These are phyloP conservation scores for Pulveroboletus sp. DNA, from an alignment of 768 basidiomycete genomes.

Conservation along the genomic window DNA sequence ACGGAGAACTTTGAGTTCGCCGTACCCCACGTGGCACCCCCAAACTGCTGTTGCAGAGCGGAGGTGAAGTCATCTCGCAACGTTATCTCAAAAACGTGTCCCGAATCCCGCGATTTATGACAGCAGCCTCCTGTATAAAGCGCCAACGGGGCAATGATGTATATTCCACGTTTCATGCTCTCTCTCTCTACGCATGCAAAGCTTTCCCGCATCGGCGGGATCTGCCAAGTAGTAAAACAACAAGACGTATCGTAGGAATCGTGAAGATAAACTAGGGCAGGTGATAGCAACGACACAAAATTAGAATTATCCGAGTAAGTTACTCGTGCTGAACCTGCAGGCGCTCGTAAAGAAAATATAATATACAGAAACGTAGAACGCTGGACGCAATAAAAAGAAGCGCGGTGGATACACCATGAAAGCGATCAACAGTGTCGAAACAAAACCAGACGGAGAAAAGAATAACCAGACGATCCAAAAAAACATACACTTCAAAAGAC, in stretches of 20 bases:
- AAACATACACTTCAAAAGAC: conserved; percentile 24
- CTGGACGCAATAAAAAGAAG: conserved; percentile 5
- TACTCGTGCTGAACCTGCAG: conserved; percentile 31
- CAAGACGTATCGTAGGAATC: conserved; percentile 16
- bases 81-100: conserved; percentile 2
- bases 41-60: neutral
- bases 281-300: conserved; percentile 16
- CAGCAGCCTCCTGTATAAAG: neutral
- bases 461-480: neutral
- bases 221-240: neutral
- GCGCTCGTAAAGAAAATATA: conserved; percentile 20
- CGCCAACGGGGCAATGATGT: neutral
- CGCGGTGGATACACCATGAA: conserved; percentile 2
- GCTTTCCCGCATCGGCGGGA: neutral
- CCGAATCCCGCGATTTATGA: conserved; percentile 3
- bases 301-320: conserved; percentile 33
- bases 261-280: conserved; percentile 8
- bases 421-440: conserved; percentile 7
- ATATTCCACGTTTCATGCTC: neutral
- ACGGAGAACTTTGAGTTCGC: neutral
- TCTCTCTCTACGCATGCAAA: neutral
- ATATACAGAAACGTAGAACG: conserved; percentile 22
- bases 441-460: conserved; percentile 1
- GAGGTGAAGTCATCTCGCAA: neutral
- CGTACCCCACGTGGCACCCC: neutral